These are phyloP conservation scores for Acorus gramineus DNA, from an alignment of 106 monocot species.

Conservation along the genomic window DNA sequence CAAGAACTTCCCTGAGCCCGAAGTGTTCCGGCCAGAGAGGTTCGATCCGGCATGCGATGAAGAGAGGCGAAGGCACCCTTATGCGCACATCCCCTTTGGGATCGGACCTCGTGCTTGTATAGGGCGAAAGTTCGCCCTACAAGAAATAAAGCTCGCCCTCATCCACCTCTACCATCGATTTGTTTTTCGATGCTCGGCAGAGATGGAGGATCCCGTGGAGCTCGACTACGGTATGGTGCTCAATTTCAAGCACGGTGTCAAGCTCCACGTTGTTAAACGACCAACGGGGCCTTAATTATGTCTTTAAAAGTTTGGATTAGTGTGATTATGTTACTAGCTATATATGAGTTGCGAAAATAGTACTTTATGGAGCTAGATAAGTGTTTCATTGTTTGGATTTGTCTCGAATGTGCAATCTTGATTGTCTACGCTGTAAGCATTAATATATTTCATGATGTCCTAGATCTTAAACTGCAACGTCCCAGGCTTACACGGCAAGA, in stretches of 20 bases:
- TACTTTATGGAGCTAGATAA: too few species aligned
- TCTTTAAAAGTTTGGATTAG: too few species aligned
- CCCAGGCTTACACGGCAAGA: too few species aligned
- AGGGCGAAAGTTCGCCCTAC: slow-evolving; percentile 70
- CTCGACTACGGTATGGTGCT: slow-evolving; percentile 64
- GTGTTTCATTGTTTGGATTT: too few species aligned
- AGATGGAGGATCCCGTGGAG: slow-evolving; percentile 61
- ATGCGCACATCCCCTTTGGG: slow-evolving; percentile 81
- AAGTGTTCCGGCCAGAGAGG: slow-evolving; percentile 66
- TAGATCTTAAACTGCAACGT: too few species aligned
- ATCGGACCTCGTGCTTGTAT: slow-evolving; percentile 81
- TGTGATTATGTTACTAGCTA: too few species aligned
- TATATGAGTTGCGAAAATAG: too few species aligned
- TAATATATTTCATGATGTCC: too few species aligned
- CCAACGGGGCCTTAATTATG: too few species aligned
- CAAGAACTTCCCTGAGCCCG: slow-evolving; percentile 58
- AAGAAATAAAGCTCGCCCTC: slow-evolving; percentile 63
- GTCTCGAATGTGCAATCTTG: too few species aligned
- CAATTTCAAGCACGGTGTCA: slow-evolving; percentile 65
- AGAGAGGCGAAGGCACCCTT: slow-evolving; percentile 66
- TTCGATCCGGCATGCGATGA: slow-evolving; percentile 54
- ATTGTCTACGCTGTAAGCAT: too few species aligned
- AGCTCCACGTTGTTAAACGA: slow-evolving; percentile 27
- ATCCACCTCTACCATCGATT: slow-evolving; percentile 52
- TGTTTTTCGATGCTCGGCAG: slow-evolving; percentile 44